These are phyloP conservation scores for Ganoderma lucidum DNA, from an alignment of 1,284 basidiomycete species.

Conservation along the genomic window DNA sequence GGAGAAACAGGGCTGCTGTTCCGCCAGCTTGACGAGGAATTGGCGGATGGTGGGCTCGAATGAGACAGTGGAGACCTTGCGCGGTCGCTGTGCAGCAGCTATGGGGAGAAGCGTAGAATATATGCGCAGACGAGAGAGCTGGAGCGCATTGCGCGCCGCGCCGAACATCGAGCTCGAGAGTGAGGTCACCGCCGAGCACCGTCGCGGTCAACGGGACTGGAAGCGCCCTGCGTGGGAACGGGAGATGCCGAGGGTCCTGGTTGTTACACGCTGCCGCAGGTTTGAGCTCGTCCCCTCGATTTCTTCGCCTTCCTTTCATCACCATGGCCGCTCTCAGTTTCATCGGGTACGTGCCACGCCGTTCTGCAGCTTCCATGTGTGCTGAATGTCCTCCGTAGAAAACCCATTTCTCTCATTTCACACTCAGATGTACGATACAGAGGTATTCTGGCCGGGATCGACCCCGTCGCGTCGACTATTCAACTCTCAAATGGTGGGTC, in stretches of 20 bases:
- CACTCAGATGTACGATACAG: conserved; percentile 92
- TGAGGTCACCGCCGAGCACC: not conserved
- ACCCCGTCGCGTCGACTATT: conserved; percentile 84
- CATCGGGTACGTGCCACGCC: conserved; percentile 60
- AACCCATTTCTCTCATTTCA: conserved; percentile 90
- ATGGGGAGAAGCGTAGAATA: conserved; percentile 23
- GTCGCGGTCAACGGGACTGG: not conserved
- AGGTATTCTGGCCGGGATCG: conserved; percentile 86
- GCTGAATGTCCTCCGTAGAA: conserved; percentile 54
- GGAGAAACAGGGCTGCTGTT: conserved; percentile 49
- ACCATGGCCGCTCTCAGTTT: conserved; percentile 72
- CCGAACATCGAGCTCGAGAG: conserved; percentile 30
- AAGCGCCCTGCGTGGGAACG: conserved; percentile 29
- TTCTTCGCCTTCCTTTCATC: conserved; percentile 30
- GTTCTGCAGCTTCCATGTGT: conserved; percentile 10
- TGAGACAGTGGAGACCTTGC: conserved; percentile 31
- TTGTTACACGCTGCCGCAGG: conserved; percentile 32
- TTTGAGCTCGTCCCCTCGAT: conserved; percentile 20
- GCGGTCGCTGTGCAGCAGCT: conserved; percentile 24
- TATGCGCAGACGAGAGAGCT: conserved; percentile 25
- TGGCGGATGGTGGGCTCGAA: conserved; percentile 40
- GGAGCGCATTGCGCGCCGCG: conserved; percentile 30
- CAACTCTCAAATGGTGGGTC: conserved; percentile 83
- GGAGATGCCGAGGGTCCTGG: conserved; percentile 24
- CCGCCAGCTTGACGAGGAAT: conserved; percentile 39